Percentiles rank a stretch among this genome's conserved stretches.
Conservation (phyloP, 805 yeast species). For the Lipomyces orientalis region DNA sequence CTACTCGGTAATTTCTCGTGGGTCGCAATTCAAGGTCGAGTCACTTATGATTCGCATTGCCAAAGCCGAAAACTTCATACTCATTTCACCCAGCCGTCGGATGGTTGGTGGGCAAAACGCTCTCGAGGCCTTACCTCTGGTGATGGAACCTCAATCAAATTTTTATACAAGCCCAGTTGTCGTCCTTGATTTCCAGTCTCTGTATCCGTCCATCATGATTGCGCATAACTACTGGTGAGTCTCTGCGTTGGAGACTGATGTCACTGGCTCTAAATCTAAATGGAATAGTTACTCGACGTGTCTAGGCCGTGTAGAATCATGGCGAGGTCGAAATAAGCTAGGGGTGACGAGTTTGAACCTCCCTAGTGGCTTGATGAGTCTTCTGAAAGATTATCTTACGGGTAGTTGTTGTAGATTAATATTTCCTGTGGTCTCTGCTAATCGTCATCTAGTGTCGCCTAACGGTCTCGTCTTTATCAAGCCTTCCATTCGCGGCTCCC, state of each 20-base stretch:
- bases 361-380: slow-evolving; percentile 61
- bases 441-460: slow-evolving; percentile 61
- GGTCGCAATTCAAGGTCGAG: slow-evolving; percentile 94
- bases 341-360: slow-evolving; percentile 48
- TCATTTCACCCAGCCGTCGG: slow-evolving; percentile 77
- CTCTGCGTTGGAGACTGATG: not conserved
- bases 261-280: not conserved
- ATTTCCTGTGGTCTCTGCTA: not conserved
- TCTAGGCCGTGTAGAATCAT: slow-evolving; percentile 46
- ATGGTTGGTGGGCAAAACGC: slow-evolving; percentile 87
- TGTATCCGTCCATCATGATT: slow-evolving; percentile 90
- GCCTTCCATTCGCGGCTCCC: slow-evolving; percentile 66
- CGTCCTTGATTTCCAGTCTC: slow-evolving; percentile 90
- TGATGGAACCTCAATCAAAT: slow-evolving; percentile 88
- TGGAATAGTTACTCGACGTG: slow-evolving; percentile 49
- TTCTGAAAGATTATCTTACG: slow-evolving; percentile 59
- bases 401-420: slow-evolving; percentile 13
- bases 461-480: slow-evolving; percentile 85
- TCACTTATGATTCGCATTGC: slow-evolving; percentile 77
- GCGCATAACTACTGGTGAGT: slow-evolving; percentile 83
- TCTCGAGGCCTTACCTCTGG: slow-evolving; percentile 83
- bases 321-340: slow-evolving; percentile 46
- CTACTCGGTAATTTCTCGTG: slow-evolving; percentile 82
- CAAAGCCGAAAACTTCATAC: slow-evolving; percentile 72
- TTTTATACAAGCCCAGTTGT: slow-evolving; percentile 87